These are phyloP conservation scores for Pseudozyma thailandica DNA, from an alignment of 1,284 basidiomycete genomes.

Conservation along the genomic window DNA sequence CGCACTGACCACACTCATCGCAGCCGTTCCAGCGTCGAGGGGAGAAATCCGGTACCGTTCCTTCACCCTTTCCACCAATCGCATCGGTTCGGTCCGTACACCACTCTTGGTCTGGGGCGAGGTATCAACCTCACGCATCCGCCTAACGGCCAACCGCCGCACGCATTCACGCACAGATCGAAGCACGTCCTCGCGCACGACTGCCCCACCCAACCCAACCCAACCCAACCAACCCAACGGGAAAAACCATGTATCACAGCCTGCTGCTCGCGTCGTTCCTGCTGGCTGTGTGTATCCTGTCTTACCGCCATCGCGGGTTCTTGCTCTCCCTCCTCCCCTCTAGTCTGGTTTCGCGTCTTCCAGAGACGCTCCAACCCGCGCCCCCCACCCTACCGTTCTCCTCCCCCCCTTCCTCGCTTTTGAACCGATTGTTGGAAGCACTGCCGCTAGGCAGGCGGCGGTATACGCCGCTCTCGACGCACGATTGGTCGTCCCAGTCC, in stretches of 20 bases:
- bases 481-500: conserved; percentile 49
- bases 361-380: conserved; percentile 6
- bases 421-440: conserved; percentile 3
- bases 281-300: conserved; percentile 26
- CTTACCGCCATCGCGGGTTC: conserved; percentile 32
- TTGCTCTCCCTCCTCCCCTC: conserved; percentile 31
- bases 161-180: too few species aligned
- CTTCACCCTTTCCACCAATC: too few species aligned
- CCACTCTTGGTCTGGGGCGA: too few species aligned
- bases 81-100: too few species aligned
- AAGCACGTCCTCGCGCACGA: neutral
- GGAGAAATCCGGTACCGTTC: too few species aligned
- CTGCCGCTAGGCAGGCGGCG: neutral
- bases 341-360: conserved; percentile 15
- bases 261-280: conserved; percentile 39
- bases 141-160: too few species aligned
- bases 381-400: neutral
- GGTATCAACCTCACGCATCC: too few species aligned
- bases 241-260: conserved; percentile 41
- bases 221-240: neutral
- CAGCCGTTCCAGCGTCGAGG: too few species aligned
- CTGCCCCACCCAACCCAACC: neutral
- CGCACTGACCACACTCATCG: too few species aligned
- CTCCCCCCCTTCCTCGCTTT: neutral
- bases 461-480: conserved; percentile 19